phyloP scores from a whole-genome alignment of 2,329 filamentous ascomycete genomes.

The Gremmenia infestans region DNA sequence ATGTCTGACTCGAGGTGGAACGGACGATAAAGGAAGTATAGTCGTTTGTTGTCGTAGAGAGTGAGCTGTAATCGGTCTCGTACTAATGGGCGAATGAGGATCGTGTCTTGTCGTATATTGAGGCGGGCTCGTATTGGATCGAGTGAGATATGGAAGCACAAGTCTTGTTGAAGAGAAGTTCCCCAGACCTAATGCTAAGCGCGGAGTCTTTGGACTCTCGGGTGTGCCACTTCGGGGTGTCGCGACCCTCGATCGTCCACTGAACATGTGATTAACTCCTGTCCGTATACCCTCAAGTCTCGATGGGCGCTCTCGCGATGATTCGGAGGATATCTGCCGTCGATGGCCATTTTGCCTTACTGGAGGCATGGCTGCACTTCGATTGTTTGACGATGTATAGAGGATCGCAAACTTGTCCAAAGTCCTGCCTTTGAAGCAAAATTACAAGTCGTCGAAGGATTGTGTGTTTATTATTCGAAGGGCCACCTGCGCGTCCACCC shows the following conservation, averaged over 20 bases:
- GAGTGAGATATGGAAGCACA: constrained; percentile 38
- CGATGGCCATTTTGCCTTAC: constrained; percentile 10
- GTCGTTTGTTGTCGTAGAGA: constrained; percentile 9
- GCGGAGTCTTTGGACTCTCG: constrained; percentile 44
- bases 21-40: constrained; percentile 10
- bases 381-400: constrained; percentile 5
- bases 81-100: constrained; percentile 13
- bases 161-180: constrained; percentile 39
- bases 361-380: constrained; percentile 19
- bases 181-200: constrained; percentile 35
- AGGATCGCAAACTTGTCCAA: constrained; percentile 11
- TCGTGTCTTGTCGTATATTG: constrained; percentile 21
- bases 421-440: constrained; percentile 4
- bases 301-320: constrained; percentile 13
- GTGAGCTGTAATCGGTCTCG: constrained; percentile 14
- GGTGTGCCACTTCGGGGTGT: constrained; percentile 14
- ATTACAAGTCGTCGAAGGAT: constrained; percentile 11
- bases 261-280: constrained; percentile 25
- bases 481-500: constrained; percentile 20
- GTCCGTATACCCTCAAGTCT: constrained; percentile 22
- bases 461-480: constrained; percentile 10
- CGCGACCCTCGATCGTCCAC: constrained; percentile 25
- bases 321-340: constrained; percentile 13
- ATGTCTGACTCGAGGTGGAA: constrained; percentile 11
- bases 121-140: constrained; percentile 36